Evolutionary conservation across 1,284 basidiomycete genomes (phyloP).

Genomic region (Vanrija sp.): DNA sequence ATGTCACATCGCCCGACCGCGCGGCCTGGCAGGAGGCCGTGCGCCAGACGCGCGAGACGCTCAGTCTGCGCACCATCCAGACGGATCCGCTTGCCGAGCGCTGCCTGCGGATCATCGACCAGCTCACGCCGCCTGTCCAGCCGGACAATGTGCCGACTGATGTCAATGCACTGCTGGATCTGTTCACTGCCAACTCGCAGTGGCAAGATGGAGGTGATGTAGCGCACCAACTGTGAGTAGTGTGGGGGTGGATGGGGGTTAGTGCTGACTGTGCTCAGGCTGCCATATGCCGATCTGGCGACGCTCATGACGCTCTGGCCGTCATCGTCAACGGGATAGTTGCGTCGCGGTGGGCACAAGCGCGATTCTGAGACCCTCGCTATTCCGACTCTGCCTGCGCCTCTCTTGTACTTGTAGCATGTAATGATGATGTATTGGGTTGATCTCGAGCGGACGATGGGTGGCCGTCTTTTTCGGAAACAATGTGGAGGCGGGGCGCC

Average conservation of each 20-base stretch:
- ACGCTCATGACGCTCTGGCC: slow-evolving; percentile 18
- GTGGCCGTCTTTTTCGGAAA: too few species aligned
- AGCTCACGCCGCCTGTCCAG: slow-evolving; percentile 8
- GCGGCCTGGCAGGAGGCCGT: slow-evolving; percentile 14
- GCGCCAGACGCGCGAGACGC: slow-evolving; percentile 11
- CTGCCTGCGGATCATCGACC: slow-evolving; percentile 17
- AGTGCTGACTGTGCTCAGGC: background rate
- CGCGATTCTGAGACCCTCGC: too few species aligned
- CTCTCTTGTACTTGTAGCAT: background rate
- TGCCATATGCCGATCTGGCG: slow-evolving; percentile 18
- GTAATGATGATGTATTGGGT: background rate
- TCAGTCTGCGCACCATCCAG: slow-evolving; percentile 1
- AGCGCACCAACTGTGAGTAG: slow-evolving; percentile 8
- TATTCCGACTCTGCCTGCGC: too few species aligned
- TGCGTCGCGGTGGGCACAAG: too few species aligned
- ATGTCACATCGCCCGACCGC: slow-evolving; percentile 6
- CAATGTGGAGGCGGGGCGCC: too few species aligned
- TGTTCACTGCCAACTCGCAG: slow-evolving; percentile 11
- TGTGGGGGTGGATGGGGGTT: background rate
- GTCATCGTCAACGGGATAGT: too few species aligned
- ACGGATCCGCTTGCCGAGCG: slow-evolving; percentile 20
- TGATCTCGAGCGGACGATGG: too few species aligned
- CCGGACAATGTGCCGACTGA: slow-evolving; percentile 1
- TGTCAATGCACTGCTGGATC: slow-evolving; percentile 5
- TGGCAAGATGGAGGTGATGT: slow-evolving; percentile 7